Base-by-base conservation (phyloP, 2,329 filamentous ascomycete species). In the Orbilia brochopaga region DNA sequence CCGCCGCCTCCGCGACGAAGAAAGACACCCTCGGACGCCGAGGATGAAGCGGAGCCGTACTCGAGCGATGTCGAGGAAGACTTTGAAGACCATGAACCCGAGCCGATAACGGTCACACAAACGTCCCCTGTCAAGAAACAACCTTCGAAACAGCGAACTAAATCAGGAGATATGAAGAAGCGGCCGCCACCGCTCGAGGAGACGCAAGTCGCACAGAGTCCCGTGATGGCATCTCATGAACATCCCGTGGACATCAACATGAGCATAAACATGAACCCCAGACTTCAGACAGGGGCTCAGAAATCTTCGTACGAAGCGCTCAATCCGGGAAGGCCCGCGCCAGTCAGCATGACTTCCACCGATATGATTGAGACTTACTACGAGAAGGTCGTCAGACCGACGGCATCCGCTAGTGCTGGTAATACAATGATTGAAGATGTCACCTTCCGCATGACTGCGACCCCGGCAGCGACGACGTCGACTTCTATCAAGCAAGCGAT, bases 341-440 rank as follows among this genome's bases (percentile, higher is more conserved):
- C 83, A 19, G 78, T 80, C 67, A 80, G 81, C 32, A 82, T 84
- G 74, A 79, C 79, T 17, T 79, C 81, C 42, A 78, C 78, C 17
- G 80, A 82, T 46, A 75, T 80, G 54, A 80, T 81, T 62, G 80
- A 81, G 32, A 82, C 84, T 51, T 85, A 85, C 76, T 83, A 84
- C 74, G 82, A 85, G 64, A 80, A 80, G n/a, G 79, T 79, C 2
- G 76, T 83, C 42, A 75, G 73, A 52, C 81, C 81, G 17, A 79
- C 77, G 54, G 74, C 78, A n/a, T 75, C 74, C 42, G 69, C 74
- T 3, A 74, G 79, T 46, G 75, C 76, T 10, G 74, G 78, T 1
- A 79, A 79, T 37, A 63, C 73, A 19, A 66, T 76, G 56, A 77
- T 80, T 5, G 81, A 82, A 59, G 80, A 82, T 51, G 76, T 83